Base-by-base conservation (phyloP, 331 rosid genomes). In the Pyracantha coccinea region DNA sequence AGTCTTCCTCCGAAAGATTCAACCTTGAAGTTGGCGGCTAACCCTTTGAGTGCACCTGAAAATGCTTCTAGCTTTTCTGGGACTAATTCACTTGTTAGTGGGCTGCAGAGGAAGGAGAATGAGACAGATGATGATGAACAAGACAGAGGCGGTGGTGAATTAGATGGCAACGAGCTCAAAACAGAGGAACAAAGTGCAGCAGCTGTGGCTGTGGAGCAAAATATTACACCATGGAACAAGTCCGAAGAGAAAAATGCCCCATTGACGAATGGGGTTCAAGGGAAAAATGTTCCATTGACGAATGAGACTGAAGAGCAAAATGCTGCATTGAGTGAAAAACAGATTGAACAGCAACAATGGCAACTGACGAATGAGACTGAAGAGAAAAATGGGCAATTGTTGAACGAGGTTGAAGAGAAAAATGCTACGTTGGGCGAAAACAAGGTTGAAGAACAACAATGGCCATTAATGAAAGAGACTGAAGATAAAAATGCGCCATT, bases 31-130 rank as follows among this genome's bases (percentile, higher is more conserved):
- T 78, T 72, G 77, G 50, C 50, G 50, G 50, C 50, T 41, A 12
- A 82, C 86, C 88, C 72, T 50, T 78, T 81, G 54, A 61, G 62
- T 7, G 74, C 78, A 67, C 64, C 84, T 44, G 80, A 74, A 79
- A 88, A 80, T 47, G 52, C 20, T 57, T 72, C 88, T 83, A 78
- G 79, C 77, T 23, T 59, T 58, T 78, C 66, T 32, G 83, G 69
- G 76, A 59, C 75, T 41, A 41, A 41, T 75, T 73, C 85, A 3
- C 66, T 41, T 65, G 17, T 41, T 44, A 24, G 44, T 8, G 84
- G 59, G 78, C 27, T 50, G 21, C 75, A 67, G 69, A 80, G 45
- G 61, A 63, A 75, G 72, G 31, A 74, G 6, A 28, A 73, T 61
- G 82, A 77, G 66, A 70, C 89, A 79, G 75, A 69, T 62, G 81